These are phyloP conservation scores for Monascus ruber DNA, from an alignment of 2,329 filamentous ascomycete species.

Conservation along the genomic window DNA sequence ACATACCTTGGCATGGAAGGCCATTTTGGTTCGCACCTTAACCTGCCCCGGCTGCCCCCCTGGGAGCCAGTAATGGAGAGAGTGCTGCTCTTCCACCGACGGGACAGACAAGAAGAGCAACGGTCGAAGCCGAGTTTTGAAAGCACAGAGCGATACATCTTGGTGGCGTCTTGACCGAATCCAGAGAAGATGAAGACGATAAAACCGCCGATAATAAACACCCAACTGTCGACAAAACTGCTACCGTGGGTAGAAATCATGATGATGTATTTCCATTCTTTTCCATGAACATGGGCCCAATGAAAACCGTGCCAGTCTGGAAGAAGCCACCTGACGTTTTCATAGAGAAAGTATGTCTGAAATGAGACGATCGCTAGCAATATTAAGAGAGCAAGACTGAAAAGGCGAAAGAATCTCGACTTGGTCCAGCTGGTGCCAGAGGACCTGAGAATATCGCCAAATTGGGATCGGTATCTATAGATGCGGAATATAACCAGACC, in stretches of 20 bases:
- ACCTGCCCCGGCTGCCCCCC: slow-evolving; percentile 7
- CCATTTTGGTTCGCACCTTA: slow-evolving; percentile 8
- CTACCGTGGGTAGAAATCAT: slow-evolving; percentile 35
- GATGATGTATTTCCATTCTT: slow-evolving; percentile 39
- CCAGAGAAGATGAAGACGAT: slow-evolving; percentile 55
- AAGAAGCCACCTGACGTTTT: slow-evolving; percentile 25
- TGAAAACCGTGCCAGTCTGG: slow-evolving; percentile 34
- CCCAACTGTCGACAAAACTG: slow-evolving; percentile 47
- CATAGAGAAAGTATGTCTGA: slow-evolving; percentile 39
- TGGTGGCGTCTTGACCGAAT: slow-evolving; percentile 48
- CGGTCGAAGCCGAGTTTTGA: slow-evolving; percentile 30
- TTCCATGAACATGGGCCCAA: slow-evolving; percentile 44
- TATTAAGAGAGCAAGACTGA: slow-evolving; percentile 41
- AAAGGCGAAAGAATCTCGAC: slow-evolving; percentile 49
- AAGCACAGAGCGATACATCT: slow-evolving; percentile 41
- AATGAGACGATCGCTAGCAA: slow-evolving; percentile 45
- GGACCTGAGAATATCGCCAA: slow-evolving; percentile 44
- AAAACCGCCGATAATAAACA: slow-evolving; percentile 42
- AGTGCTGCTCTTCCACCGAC: slow-evolving; percentile 7
- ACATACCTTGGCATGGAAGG: not conserved
- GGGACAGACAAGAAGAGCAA: slow-evolving; percentile 17
- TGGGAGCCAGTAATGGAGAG: not conserved
- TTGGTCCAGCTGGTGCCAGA: slow-evolving; percentile 42
- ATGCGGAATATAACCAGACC: slow-evolving; percentile 51
- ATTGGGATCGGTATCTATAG: slow-evolving; percentile 47